Evolutionary conservation across 179 eudicot genomes (phyloP).

Genomic region (Corrigiola litoralis): DNA sequence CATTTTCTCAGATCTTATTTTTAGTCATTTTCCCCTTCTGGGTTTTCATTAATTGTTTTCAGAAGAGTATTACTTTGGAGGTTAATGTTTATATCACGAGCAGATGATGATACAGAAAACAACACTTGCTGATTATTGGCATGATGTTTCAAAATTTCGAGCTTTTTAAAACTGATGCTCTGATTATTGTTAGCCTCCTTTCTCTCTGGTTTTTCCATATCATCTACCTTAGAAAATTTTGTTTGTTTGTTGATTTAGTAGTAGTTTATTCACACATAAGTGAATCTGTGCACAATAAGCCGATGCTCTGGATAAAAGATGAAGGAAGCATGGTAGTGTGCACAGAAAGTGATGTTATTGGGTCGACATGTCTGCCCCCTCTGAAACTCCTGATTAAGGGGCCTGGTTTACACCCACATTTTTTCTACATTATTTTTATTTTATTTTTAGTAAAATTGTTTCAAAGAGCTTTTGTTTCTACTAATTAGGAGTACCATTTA

Average conservation of each 20-base stretch:
- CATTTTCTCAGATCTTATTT: not conserved
- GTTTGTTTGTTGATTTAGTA: not conserved
- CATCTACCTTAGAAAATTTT: not conserved
- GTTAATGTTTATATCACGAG: not conserved
- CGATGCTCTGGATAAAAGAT: conserved; percentile 62
- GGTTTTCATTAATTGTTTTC: too few relatives aligned
- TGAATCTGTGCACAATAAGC: conserved; percentile 56
- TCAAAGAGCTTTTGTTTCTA: too few relatives aligned
- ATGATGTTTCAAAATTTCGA: conserved; percentile 34
- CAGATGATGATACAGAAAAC: conserved; percentile 23
- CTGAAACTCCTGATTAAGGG: conserved; percentile 51
- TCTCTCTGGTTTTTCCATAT: not conserved
- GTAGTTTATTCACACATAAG: not conserved
- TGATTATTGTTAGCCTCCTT: not conserved
- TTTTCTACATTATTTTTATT: not conserved
- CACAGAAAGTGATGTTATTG: conserved; percentile 34
- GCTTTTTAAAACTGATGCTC: conserved; percentile 55
- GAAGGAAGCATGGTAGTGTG: conserved; percentile 78
- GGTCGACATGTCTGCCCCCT: conserved; percentile 66
- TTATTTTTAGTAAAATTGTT: too few relatives aligned
- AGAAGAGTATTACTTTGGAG: too few relatives aligned
- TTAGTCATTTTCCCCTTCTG: too few relatives aligned
- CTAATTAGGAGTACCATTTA: too few relatives aligned
- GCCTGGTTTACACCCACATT: conserved; percentile 60
- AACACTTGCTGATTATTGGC: not conserved